Evolutionary conservation across 345 rosid genomes (phyloP), one percentile per base, ranked within the genome.

Genomic region (Ceriops tagal): DNA sequence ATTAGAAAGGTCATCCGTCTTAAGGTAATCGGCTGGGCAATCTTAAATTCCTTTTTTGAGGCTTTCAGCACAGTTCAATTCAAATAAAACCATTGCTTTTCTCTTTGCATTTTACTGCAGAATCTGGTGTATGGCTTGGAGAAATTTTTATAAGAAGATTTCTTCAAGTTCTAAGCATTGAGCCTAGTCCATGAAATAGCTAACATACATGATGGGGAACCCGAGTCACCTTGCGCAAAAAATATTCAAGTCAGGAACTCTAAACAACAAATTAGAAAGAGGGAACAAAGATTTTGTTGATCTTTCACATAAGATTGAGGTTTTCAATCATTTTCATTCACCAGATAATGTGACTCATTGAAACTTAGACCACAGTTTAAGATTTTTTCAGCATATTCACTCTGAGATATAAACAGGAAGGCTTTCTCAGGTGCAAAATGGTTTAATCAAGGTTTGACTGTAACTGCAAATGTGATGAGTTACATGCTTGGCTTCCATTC

Each of bases 1-100:
- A 86, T 95, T 57, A 88, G 99, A 80, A 95, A 90, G 88, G 96
- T 92, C 28, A 84, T 90, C 32, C 89, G 95, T 63, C 85, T 95
- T 22, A 92, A 87, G 97, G 97, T 92, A 86, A 80, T 64, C 58
- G 53, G 21, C 64, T 6, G 19, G 32, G 21, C 10, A 15, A 21
- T 39, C 26, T 1, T 76, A 24, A 28, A 62, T 61, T 34, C 53
- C 31, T 59, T 69, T 39, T 61, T 32, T 62, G 69, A 53, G 39
- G 68, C 49, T 68, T 47, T 49, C 30, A 32, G 72, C 37, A 34
- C 77, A 57, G 20, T 49, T 69, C 27, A 69, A 73, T 26, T 58
- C 61, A 73, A 67, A 70, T 67, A 53, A 67, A 53, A 34, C 61
- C 52, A 59, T 32, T 75, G 28, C 35, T 35, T n/a, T 62, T 52